Base-by-base conservation (phyloP, 2,329 filamentous ascomycete species). In the Ramularia endophylla region DNA sequence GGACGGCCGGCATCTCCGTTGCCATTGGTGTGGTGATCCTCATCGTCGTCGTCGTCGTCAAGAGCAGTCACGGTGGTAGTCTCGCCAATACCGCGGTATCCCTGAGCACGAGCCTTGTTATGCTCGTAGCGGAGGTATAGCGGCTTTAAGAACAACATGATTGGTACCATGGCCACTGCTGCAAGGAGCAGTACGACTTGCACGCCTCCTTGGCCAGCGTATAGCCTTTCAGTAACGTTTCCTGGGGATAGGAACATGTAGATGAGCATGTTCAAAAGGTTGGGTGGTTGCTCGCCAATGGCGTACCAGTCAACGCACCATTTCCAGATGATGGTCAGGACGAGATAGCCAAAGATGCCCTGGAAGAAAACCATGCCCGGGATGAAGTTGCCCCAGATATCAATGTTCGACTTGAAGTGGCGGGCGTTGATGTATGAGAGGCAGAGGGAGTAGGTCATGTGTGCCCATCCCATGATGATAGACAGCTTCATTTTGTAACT, bases 401-500 rank as follows among this genome's bases (percentile, higher is more conserved):
- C 94, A 54, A 97, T 87, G 34, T 86, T 86, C 50, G 83, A 86
- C 73, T 89, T 90, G 75, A 97, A 98, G 67, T 95, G 87, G 43
- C 83, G 82, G 36, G 88, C 90, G 62, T 98, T 98, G 74, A 95
- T 78, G 60, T 85, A 92, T 17, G 92, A 83, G 61, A 94, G 83
- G 71, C 85, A 89, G 33, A 98, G 79, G 13, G 92, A 97, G 70
- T 95, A 98, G 3, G 92, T 98, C 92, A 98, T 98, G 71, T 95
- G 89, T 44, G 80, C 80, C 92, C 94, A 98, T 65, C 94, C 92
- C 52, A 98, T 77, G 53, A 98, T 79, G 62, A 98, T 95, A 72
- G 87, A 94, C 69, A 98, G 85, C 75, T 98, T 98, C 92, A 98
- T 98, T 81, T 98, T 98, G 77, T 92, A 94, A 67, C 86, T 94